Evolutionary conservation across 2,329 filamentous ascomycete species (phyloP).

Genomic region (Fusarium sterilihyphosum): DNA sequence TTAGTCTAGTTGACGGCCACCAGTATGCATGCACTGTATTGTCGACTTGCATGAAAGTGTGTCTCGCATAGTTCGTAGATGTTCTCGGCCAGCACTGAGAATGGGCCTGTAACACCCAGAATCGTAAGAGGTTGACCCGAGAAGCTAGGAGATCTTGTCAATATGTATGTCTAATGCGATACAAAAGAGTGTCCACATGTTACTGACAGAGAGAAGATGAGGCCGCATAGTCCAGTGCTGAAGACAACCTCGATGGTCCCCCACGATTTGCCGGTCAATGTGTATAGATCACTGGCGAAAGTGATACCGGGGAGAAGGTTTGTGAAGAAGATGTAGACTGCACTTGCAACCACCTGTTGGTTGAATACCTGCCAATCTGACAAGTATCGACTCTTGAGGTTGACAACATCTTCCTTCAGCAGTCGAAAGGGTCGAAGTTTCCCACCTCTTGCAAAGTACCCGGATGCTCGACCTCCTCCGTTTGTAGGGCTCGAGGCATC

Average conservation of each 20-base stretch:
- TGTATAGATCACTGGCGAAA: conserved; percentile 72
- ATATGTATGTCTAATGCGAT: background rate
- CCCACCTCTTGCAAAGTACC: conserved; percentile 50
- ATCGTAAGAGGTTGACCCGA: conserved; percentile 73
- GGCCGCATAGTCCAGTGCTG: conserved; percentile 70
- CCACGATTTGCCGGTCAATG: conserved; percentile 70
- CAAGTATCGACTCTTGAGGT: conserved; percentile 57
- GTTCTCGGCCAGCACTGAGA: conserved; percentile 73
- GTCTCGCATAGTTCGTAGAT: conserved; percentile 68
- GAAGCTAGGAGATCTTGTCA: conserved; percentile 45
- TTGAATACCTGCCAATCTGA: conserved; percentile 70
- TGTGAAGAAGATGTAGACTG: conserved; percentile 74
- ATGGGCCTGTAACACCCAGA: conserved; percentile 72
- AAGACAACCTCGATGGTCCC: conserved; percentile 75
- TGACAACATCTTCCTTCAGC: conserved; percentile 58
- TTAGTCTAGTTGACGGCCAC: conserved; percentile 9
- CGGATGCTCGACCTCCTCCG: background rate
- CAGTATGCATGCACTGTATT: background rate
- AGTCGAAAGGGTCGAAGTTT: conserved; percentile 63
- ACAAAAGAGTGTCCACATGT: background rate
- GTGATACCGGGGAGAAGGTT: conserved; percentile 74
- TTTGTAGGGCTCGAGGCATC: background rate
- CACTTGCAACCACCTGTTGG: conserved; percentile 70
- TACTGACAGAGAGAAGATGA: conserved; percentile 68
- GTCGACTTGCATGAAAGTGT: conserved; percentile 59